Conservation (phyloP, 108 stramenopile species). For the Stephanodiscus minutulus region DNA sequence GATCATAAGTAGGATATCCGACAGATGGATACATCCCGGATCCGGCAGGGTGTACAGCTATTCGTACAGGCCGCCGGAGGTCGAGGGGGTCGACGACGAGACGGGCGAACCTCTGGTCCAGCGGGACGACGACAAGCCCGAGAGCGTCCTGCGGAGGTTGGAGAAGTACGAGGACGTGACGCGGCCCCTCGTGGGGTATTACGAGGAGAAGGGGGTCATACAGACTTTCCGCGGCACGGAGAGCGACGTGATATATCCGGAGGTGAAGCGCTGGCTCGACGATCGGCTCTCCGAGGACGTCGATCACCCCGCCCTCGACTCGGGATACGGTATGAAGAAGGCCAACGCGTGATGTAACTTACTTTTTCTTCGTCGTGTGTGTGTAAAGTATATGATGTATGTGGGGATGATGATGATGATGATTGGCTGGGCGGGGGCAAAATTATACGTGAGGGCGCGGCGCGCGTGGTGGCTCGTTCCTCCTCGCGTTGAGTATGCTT, state of each 20-base stretch:
- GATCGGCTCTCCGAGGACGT: constrained; percentile 45
- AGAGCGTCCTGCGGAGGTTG: constrained; percentile 82
- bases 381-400: no score
- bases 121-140: constrained; percentile 95
- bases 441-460: no score
- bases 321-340: not conserved
- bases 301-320: not conserved
- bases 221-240: constrained; percentile 86
- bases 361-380: not conserved
- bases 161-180: constrained; percentile 89
- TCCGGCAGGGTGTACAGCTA: constrained; percentile 95
- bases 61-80: constrained; percentile 95
- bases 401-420: no score
- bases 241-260: constrained; percentile 94
- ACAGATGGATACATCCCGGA: constrained; percentile 94
- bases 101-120: constrained; percentile 96
- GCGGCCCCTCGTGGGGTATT: constrained; percentile 86
- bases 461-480: no score
- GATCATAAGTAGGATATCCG: constrained; percentile 93
- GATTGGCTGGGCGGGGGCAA: no score
- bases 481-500: no score
- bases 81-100: constrained; percentile 83
- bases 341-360: not conserved
- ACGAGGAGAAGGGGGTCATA: constrained; percentile 79
- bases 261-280: constrained; percentile 81